Evolutionary conservation across 805 yeast genomes (phyloP), one percentile per base, ranked within the genome.

Genomic region (Candida silvicultrix): DNA sequence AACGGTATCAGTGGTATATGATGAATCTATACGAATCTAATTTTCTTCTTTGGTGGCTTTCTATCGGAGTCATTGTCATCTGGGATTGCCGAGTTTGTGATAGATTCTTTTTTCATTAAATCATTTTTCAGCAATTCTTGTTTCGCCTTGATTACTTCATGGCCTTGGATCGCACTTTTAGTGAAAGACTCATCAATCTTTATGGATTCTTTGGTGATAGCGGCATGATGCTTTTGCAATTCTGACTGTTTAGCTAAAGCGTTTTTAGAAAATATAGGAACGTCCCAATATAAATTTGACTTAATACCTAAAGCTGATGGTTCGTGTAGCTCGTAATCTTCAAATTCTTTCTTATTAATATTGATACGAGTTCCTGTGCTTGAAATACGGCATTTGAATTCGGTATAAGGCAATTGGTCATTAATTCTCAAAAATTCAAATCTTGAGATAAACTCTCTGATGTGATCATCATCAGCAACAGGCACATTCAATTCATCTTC

Each of bases 401-500:
- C 53, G 5, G 44, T 23, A 34, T 45, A 54, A 22, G 47, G 18
- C 5, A 31, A 32, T 21, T 49, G 44, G 15, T 55, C 54, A 2
- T 47, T 49, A 25, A 64, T 53, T 19, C 58, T 53, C 45, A 80
- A 56, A 53, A 81, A 81, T 25, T 69, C 62, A 52, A 78, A 80
- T 43, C 65, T 60, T 52, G 77, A 64, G 16, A 81, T 73, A 51
- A 69, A 80, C 16, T 78, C 70, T 52, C 76, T 80, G 70, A 81
- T 80, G 11, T 78, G 81, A 0, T 62, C 55, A 65, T 81, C 81
- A 53, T 81, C 86, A 40, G 80, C 79, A 39, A 80, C 72, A 41
- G 74, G 74, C 2, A 54, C 54, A 14, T 47, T 58, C 19, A 53
- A 49, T 10, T 61, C 64, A 11, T 48, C 49, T 22, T 31, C 39